Evolutionary conservation across 768 basidiomycete species (phyloP).

Genomic region (Russula compacta): DNA sequence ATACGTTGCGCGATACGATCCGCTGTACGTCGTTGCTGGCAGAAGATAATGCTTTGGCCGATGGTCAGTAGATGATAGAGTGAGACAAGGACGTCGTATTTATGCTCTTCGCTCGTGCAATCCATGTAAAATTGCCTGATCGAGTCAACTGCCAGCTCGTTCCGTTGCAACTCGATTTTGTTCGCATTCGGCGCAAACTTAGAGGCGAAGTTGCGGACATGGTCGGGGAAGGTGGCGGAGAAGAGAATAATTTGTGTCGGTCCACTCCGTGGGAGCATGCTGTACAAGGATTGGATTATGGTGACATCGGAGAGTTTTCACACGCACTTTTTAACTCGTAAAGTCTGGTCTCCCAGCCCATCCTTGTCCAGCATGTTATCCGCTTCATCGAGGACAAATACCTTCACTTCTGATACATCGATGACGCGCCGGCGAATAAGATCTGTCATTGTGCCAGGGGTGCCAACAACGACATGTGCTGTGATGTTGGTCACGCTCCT

Average conservation of each 20-base stretch:
- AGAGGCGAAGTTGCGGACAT: conserved; percentile 83
- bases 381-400: conserved; percentile 95
- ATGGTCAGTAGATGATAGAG: conserved; percentile 88
- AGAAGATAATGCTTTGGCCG: conserved; percentile 98
- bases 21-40: conserved; percentile 88
- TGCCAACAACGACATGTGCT: conserved; percentile 91
- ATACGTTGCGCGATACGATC: conserved; percentile 88
- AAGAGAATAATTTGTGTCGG: conserved; percentile 85
- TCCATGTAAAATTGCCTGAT: conserved; percentile 99
- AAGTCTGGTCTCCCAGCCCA: conserved; percentile 86
- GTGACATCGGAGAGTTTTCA: neutral
- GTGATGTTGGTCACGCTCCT: conserved; percentile 57
- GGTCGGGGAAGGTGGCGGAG: conserved; percentile 95
- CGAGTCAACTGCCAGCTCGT: conserved; percentile 87
- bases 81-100: conserved; percentile 90
- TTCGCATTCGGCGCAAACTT: conserved; percentile 93
- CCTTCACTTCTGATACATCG: conserved; percentile 72
- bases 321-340: conserved; percentile 85
- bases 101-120: conserved; percentile 81
- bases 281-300: conserved; percentile 23
- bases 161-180: conserved; percentile 90
- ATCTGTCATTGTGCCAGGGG: conserved; percentile 91
- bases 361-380: conserved; percentile 98
- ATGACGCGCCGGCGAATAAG: conserved; percentile 72
- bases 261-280: conserved; percentile 46